Percentiles rank a stretch among this genome's conserved stretches.
Evolutionary conservation across 305 asterid genomes (phyloP).

Genomic region (Solanum aculeatissimum): DNA sequence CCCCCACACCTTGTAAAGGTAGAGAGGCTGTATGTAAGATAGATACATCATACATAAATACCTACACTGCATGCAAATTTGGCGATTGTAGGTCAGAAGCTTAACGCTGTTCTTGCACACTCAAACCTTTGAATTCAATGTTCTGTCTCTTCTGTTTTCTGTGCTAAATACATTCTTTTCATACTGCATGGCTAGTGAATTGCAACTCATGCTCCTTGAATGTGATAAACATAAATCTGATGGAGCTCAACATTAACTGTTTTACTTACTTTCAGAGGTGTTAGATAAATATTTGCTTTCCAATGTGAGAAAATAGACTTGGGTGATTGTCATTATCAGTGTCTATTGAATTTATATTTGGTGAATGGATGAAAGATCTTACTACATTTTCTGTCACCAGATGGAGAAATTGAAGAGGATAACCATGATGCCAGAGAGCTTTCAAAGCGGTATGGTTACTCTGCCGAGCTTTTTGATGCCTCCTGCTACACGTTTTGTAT

Average conservation of each 20-base stretch:
- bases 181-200: neutral
- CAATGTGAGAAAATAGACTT: neutral
- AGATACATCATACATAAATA: neutral
- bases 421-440: constrained; percentile 39
- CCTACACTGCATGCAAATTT: neutral
- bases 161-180: neutral
- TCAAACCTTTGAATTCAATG: neutral
- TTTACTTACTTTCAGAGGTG: neutral
- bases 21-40: neutral
- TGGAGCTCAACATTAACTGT: neutral
- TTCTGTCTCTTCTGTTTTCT: neutral
- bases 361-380: neutral
- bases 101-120: neutral
- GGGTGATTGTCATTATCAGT: neutral
- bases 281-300: neutral
- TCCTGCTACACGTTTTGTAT: neutral
- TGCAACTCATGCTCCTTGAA: neutral
- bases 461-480: neutral
- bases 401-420: constrained; percentile 27
- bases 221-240: neutral
- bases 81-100: neutral
- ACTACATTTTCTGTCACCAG: constrained; percentile 19
- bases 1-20: neutral
- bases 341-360: neutral
- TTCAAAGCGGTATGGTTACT: constrained; percentile 44